Evolutionary conservation across 2,329 filamentous ascomycete genomes (phyloP).

Genomic region (Dactylellina cionopaga): DNA sequence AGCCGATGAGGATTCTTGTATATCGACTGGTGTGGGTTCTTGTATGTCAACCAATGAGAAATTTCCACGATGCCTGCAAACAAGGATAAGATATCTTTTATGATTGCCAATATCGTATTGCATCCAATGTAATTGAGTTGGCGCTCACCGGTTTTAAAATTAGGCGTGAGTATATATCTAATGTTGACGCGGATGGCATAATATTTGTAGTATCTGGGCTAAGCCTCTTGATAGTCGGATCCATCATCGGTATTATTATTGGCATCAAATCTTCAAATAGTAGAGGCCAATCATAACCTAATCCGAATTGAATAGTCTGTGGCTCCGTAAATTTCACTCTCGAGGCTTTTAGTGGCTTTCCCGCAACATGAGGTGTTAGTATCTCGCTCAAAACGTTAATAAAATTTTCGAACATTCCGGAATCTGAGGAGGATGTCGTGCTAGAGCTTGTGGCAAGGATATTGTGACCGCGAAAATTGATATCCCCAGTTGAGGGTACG

Average conservation of each 20-base stretch:
- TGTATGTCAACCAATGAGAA: not conserved
- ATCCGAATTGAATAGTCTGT: not conserved
- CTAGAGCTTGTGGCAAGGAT: not conserved
- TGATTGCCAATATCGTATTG: not conserved
- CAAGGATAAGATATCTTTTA: not conserved
- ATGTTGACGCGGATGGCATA: not conserved
- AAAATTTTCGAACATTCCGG: not conserved
- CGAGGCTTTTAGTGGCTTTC: not conserved
- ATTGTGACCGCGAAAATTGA: not conserved
- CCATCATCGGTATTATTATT: too few species aligned
- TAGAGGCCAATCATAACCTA: not conserved
- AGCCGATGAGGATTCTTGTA: too few species aligned
- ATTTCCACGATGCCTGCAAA: not conserved
- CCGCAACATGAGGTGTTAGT: not conserved
- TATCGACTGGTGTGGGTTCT: too few species aligned
- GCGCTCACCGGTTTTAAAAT: not conserved
- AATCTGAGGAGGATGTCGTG: not conserved
- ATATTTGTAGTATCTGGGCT: not conserved
- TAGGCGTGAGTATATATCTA: not conserved
- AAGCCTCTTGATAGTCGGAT: not conserved
- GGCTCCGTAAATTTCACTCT: not conserved
- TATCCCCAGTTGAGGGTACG: not conserved
- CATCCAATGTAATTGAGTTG: not conserved
- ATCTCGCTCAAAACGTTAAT: not conserved
- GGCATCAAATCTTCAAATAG: too few species aligned